Conservation (phyloP, 345 rosid species). For the Citrus sp. region DNA sequence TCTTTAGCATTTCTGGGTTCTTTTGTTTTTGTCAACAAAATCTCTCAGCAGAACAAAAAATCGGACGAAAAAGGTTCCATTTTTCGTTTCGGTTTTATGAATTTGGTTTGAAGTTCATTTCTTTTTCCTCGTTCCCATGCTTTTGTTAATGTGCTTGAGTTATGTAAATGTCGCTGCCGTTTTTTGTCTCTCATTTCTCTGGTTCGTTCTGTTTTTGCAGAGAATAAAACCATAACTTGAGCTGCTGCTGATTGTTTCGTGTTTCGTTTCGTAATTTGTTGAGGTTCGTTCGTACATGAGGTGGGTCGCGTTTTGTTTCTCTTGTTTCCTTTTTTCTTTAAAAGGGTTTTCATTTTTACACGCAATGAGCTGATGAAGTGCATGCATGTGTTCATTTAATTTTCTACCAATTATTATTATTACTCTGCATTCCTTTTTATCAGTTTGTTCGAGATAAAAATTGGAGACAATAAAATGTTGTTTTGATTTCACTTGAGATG, state of each 20-base stretch:
- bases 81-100: background rate
- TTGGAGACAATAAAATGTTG: background rate
- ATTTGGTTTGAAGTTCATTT: background rate
- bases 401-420: background rate
- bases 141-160: background rate
- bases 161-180: background rate
- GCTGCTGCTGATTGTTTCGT: constrained; percentile 2
- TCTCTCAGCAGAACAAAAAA: background rate
- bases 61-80: background rate
- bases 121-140: background rate
- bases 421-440: background rate
- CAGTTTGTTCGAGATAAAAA: background rate
- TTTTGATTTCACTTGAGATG: background rate
- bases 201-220: background rate
- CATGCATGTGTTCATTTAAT: background rate
- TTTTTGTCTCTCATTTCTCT: background rate
- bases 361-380: constrained; percentile 9
- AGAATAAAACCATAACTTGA: background rate
- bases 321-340: background rate
- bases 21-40: background rate
- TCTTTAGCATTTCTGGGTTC: background rate
- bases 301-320: constrained; percentile 4
- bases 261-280: constrained; percentile 12
- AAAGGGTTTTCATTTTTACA: background rate
- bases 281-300: constrained; percentile 2